Conservation (phyloP, 495 filamentous ascomycete species). For the Apodospora peruviana region DNA sequence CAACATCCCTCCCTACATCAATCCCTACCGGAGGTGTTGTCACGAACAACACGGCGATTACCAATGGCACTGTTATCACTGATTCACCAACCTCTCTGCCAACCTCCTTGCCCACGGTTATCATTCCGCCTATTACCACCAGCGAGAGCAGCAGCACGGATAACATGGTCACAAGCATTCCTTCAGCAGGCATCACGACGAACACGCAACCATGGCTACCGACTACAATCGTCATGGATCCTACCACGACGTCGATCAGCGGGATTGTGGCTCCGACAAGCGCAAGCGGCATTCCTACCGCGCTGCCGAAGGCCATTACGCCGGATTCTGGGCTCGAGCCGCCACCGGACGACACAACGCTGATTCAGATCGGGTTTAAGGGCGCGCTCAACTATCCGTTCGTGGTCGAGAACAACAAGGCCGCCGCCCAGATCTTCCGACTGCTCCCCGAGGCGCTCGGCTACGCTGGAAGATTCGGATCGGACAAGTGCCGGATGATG, state of each 20-base stretch:
- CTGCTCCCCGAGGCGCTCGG: slow-evolving; percentile 70
- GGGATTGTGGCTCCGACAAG: slow-evolving; percentile 18
- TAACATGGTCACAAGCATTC: slow-evolving; percentile 30
- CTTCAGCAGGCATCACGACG: slow-evolving; percentile 33
- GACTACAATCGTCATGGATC: slow-evolving; percentile 37
- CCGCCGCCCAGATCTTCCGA: slow-evolving; percentile 81
- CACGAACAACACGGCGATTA: neutral
- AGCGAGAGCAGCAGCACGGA: neutral
- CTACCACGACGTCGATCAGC: slow-evolving; percentile 26
- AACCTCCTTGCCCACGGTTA: neutral
- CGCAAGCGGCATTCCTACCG: slow-evolving; percentile 50
- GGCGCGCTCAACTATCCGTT: slow-evolving; percentile 76
- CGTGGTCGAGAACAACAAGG: slow-evolving; percentile 61
- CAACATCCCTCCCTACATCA: too few species aligned
- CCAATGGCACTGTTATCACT: neutral
- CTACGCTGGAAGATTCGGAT: slow-evolving; percentile 53
- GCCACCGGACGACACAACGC: slow-evolving; percentile 52
- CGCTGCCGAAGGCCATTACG: slow-evolving; percentile 68
- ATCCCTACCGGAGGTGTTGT: too few species aligned
- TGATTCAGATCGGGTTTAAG: slow-evolving; percentile 83
- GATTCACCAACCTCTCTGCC: neutral
- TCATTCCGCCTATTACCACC: neutral
- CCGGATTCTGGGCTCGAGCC: slow-evolving; percentile 35
- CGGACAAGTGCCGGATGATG: slow-evolving; percentile 56
- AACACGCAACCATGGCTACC: slow-evolving; percentile 38